Conservation (phyloP, 2,329 filamentous ascomycete genomes). For the Akanthomyces uredinophilus region DNA sequence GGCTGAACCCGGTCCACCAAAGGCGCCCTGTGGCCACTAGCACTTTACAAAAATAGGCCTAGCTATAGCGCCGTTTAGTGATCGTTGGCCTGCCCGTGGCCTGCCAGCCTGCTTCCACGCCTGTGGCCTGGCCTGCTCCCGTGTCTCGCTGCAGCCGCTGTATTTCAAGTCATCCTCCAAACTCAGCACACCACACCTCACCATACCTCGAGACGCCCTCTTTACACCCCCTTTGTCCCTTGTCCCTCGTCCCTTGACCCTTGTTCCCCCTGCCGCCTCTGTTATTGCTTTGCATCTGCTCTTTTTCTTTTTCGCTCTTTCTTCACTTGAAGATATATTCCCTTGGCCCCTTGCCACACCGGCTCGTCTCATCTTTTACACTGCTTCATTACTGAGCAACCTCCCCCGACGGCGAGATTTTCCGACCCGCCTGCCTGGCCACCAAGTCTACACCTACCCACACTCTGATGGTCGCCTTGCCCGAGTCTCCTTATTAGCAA, state of each 20-base stretch:
- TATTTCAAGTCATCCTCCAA: neutral
- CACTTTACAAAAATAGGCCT: no score
- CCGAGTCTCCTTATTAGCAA: no score
- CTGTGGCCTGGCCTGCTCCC: neutral
- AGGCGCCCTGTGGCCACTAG: neutral
- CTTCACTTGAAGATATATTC: neutral
- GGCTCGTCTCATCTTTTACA: neutral
- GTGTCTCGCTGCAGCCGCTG: slow-evolving; percentile 1
- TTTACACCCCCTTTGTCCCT: neutral
- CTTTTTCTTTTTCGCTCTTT: neutral
- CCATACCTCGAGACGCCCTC: neutral
- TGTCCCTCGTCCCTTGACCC: neutral
- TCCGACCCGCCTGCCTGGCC: neutral
- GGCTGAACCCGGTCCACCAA: neutral
- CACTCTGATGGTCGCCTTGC: no score
- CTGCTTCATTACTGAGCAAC: neutral
- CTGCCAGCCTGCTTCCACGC: no score
- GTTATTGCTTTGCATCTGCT: neutral
- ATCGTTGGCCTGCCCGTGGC: no score
- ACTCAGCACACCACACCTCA: neutral
- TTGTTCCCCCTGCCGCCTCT: neutral
- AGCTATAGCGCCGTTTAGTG: no score
- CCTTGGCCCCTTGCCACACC: neutral
- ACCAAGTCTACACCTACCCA: neutral
- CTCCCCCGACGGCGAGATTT: neutral